A percentile compares a stretch with the other conserved stretches of the same genome.
Evolutionary conservation across 1,284 basidiomycete genomes (phyloP).

Genomic region (Filobasidium uniguttulatum): DNA sequence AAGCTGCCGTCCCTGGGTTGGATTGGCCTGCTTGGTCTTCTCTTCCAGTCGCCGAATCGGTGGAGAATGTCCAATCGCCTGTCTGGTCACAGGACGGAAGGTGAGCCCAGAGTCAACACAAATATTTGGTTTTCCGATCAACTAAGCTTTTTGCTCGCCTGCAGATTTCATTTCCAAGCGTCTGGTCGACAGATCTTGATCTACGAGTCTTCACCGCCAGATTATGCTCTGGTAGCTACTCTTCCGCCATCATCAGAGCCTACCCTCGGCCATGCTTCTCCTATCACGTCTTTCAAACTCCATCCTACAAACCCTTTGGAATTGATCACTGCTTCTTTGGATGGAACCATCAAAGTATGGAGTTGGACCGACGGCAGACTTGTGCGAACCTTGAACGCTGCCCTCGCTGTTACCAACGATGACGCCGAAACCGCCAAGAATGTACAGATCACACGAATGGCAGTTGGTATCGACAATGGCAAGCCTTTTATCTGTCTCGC

Average conservation of each 20-base stretch:
- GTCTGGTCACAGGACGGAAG: conserved; percentile 74
- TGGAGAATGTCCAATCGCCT: conserved; percentile 51
- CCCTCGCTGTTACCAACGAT: conserved; percentile 47
- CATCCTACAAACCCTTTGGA: conserved; percentile 81
- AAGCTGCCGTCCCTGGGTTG: conserved; percentile 3
- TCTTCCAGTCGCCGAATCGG: conserved; percentile 49
- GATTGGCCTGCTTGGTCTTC: conserved; percentile 22
- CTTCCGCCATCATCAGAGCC: conserved; percentile 41
- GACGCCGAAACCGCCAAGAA: conserved; percentile 7
- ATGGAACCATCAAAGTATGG: conserved; percentile 80
- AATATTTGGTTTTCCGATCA: conserved; percentile 15
- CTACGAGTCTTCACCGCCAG: conserved; percentile 54
- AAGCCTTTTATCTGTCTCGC: conserved; percentile 8
- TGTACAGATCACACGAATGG: conserved; percentile 13
- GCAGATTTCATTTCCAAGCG: conserved; percentile 75
- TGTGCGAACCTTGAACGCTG: conserved; percentile 58
- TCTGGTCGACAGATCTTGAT: conserved; percentile 65
- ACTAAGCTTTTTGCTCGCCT: conserved; percentile 16
- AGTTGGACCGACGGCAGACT: conserved; percentile 79
- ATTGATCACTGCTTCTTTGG: conserved; percentile 68
- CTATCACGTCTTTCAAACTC: conserved; percentile 61
- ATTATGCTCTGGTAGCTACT: conserved; percentile 62
- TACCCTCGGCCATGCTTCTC: conserved; percentile 43
- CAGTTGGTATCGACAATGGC: conserved; percentile 2
- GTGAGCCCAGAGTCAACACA: conserved; percentile 40